Conservation (phyloP, 1,284 basidiomycete species). For the Ganoderma lucidum region DNA sequence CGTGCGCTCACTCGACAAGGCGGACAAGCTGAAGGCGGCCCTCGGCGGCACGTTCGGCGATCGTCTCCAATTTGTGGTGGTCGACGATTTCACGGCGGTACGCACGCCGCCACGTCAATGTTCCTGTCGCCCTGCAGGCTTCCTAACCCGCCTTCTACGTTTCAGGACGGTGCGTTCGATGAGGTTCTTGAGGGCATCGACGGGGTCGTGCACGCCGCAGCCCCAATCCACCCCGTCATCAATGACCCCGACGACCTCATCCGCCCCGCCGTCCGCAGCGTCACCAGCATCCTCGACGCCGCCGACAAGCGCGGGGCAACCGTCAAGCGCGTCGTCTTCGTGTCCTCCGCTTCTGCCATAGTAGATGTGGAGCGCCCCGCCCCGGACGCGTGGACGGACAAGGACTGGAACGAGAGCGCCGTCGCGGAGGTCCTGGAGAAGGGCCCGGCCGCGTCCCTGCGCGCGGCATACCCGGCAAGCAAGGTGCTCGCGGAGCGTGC, state of each 20-base stretch:
- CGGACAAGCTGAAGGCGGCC: conserved; percentile 43
- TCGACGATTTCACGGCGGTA: conserved; percentile 62
- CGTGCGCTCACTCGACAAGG: conserved; percentile 52
- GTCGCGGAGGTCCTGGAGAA: conserved; percentile 25
- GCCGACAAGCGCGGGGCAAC: conserved; percentile 15
- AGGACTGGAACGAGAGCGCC: conserved; percentile 34
- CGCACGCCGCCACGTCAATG: conserved; percentile 10
- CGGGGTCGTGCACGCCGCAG: conserved; percentile 52
- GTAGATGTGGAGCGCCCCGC: not conserved
- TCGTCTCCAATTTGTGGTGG: conserved; percentile 57
- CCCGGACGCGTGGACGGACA: conserved; percentile 21
- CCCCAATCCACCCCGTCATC: conserved; percentile 41
- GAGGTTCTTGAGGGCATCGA: conserved; percentile 51
- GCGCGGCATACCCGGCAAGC: conserved; percentile 30
- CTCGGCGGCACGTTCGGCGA: conserved; percentile 51
- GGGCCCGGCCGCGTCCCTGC: conserved; percentile 17
- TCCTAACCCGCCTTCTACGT: not conserved
- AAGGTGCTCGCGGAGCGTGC: conserved; percentile 30
- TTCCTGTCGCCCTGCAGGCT: not conserved
- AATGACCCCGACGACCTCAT: conserved; percentile 52
- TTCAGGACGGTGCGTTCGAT: conserved; percentile 47
- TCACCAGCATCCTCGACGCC: conserved; percentile 56
- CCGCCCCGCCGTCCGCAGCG: conserved; percentile 70
- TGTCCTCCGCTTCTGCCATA: conserved; percentile 27
- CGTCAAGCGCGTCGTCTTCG: conserved; percentile 29